Percentiles rank a stretch among this genome's conserved stretches.
phyloP scores from a whole-genome alignment of 179 eudicot species.

The Camellia oleifera region DNA sequence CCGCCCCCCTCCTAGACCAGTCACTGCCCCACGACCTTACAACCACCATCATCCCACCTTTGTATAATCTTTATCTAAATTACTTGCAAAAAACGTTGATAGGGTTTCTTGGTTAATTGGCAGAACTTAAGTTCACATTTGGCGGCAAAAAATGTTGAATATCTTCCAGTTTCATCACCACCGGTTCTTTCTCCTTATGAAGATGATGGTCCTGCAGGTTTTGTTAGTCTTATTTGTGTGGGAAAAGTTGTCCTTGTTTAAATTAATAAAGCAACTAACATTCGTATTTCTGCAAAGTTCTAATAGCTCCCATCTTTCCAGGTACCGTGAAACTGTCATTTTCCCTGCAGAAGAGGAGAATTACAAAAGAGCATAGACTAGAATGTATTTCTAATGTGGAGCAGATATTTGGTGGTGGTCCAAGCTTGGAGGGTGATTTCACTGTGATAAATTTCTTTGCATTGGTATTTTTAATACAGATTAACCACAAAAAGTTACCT shows the following conservation, averaged over 20 bases:
- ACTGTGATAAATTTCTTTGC: constrained; percentile 89
- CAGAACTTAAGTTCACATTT: constrained; percentile 60
- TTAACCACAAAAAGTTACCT: not conserved
- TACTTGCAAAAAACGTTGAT: not conserved
- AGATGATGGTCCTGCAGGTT: constrained; percentile 39
- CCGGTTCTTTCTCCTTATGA: constrained; percentile 69
- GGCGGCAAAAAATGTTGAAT: constrained; percentile 43
- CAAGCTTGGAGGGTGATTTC: constrained; percentile 56
- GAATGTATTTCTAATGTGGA: constrained; percentile 65
- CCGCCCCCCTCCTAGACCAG: no score
- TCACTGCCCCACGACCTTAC: no score
- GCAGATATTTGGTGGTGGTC: constrained; percentile 59
- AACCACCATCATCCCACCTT: no score
- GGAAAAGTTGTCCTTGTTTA: not conserved
- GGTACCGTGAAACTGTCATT: constrained; percentile 40
- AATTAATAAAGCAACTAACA: not conserved
- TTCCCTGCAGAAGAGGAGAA: constrained; percentile 42
- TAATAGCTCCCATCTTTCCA: constrained; percentile 24
- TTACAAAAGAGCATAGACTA: constrained; percentile 57
- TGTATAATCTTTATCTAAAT: not conserved
- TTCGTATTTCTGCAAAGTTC: not conserved
- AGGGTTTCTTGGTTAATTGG: constrained; percentile 16
- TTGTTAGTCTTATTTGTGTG: not conserved
- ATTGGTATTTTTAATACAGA: constrained; percentile 34
- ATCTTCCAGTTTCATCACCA: constrained; percentile 59